Percentiles rank a stretch among this genome's conserved stretches.
phyloP scores from a whole-genome alignment of 2,329 filamentous ascomycete genomes.

The Penicillium sp. region DNA sequence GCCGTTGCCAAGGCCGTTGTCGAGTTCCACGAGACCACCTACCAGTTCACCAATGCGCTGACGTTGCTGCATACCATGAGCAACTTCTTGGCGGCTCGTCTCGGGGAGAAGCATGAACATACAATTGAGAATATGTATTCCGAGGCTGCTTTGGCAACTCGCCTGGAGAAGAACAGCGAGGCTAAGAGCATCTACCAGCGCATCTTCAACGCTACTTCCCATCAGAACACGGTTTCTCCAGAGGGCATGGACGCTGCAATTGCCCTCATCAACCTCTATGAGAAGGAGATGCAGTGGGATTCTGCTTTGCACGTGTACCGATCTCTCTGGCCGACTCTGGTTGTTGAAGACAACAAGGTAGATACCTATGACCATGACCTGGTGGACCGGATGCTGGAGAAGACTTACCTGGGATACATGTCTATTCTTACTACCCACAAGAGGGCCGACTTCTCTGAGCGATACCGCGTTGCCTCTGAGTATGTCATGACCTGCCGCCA shows the following conservation, averaged over 20 bases:
- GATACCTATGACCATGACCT: slow-evolving; percentile 35
- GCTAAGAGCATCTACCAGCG: slow-evolving; percentile 45
- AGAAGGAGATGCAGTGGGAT: slow-evolving; percentile 44
- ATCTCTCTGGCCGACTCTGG: slow-evolving; percentile 48
- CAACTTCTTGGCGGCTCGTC: slow-evolving; percentile 29
- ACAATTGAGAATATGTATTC: slow-evolving; percentile 50
- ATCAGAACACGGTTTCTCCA: slow-evolving; percentile 27
- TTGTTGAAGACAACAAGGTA: slow-evolving; percentile 42
- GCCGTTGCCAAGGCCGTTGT: slow-evolving; percentile 35
- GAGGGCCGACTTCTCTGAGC: slow-evolving; percentile 40
- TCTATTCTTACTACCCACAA: slow-evolving; percentile 45
- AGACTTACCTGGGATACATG: slow-evolving; percentile 49
- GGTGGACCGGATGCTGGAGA: slow-evolving; percentile 42
- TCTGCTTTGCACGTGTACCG: slow-evolving; percentile 47
- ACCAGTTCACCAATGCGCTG: slow-evolving; percentile 34
- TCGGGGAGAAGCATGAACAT: slow-evolving; percentile 39
- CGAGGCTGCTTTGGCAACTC: slow-evolving; percentile 46
- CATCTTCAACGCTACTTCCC: slow-evolving; percentile 40
- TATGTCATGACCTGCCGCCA: slow-evolving; percentile 48
- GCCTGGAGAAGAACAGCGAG: slow-evolving; percentile 34
- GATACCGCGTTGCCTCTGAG: slow-evolving; percentile 48
- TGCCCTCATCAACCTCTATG: slow-evolving; percentile 46
- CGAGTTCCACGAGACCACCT: slow-evolving; percentile 37
- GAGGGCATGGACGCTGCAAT: slow-evolving; percentile 48
- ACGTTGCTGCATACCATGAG: slow-evolving; percentile 30